These are phyloP conservation scores for Aspergillus saccharolyticus DNA, from an alignment of 495 filamentous ascomycete species.

Conservation along the genomic window DNA sequence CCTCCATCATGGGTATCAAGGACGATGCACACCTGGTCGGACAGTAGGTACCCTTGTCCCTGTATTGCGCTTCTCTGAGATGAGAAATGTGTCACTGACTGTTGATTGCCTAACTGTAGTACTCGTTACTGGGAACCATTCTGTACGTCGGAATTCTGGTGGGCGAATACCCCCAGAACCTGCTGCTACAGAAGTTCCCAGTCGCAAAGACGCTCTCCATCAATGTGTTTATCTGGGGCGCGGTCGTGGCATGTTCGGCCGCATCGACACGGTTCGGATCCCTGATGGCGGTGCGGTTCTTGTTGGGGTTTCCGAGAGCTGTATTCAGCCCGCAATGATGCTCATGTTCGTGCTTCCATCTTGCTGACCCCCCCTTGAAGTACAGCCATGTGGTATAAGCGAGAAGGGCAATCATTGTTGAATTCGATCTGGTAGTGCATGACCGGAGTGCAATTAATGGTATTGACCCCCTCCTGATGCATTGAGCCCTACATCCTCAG, in stretches of 20 bases:
- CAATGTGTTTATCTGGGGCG: conserved; percentile 30
- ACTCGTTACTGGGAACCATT: conserved; percentile 38
- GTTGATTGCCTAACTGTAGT: no score
- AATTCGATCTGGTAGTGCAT: conserved; percentile 43
- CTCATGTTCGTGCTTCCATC: conserved; percentile 23
- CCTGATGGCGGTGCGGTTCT: conserved; percentile 26
- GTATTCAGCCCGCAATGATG: not conserved
- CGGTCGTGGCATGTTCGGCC: conserved; percentile 21
- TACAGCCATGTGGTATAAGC: conserved; percentile 47
- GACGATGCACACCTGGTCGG: not conserved
- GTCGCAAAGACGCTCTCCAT: conserved; percentile 38
- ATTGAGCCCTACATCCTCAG: no score
- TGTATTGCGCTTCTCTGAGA: no score
- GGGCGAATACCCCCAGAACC: conserved; percentile 42
- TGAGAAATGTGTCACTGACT: no score
- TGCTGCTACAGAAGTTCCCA: conserved; percentile 44
- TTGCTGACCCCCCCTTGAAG: conserved; percentile 13
- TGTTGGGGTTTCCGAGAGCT: conserved; percentile 16
- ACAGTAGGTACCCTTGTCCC: not conserved
- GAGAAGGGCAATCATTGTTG: conserved; percentile 46
- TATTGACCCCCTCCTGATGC: not conserved
- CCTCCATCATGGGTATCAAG: conserved; percentile 34
- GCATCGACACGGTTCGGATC: conserved; percentile 21
- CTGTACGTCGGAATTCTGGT: conserved; percentile 40
- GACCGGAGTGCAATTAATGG: conserved; percentile 21